These are phyloP conservation scores for Daphne laureola DNA, from an alignment of 441 rosid species.

Conservation along the genomic window DNA sequence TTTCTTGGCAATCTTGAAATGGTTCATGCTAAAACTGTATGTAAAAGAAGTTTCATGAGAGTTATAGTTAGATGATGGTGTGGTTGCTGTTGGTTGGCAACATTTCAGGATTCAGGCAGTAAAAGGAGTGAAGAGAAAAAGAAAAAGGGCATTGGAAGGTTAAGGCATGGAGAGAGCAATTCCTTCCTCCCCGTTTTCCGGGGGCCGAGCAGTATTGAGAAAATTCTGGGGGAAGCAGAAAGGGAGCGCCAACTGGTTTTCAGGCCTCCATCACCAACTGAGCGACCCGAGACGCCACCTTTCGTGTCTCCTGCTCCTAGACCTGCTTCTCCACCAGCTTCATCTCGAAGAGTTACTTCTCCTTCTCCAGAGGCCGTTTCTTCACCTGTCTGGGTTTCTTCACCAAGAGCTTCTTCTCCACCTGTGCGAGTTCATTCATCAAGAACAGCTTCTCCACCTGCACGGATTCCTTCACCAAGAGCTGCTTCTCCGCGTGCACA, in stretches of 20 bases:
- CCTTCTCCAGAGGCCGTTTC: conserved; percentile 46
- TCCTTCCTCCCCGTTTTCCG: conserved; percentile 83
- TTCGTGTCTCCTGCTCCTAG: conserved; percentile 39
- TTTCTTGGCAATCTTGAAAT: too few relatives aligned
- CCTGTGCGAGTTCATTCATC: conserved; percentile 37
- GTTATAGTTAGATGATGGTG: background rate
- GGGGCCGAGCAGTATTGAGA: conserved; percentile 90
- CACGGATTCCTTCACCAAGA: conserved; percentile 23
- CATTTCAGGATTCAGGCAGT: conserved; percentile 61
- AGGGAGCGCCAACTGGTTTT: conserved; percentile 69
- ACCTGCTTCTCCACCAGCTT: conserved; percentile 44
- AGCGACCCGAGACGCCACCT: conserved; percentile 44
- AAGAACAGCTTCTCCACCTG: conserved; percentile 31
- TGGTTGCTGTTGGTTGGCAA: conserved; percentile 7
- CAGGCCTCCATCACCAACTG: conserved; percentile 67
- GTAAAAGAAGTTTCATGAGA: too few relatives aligned
- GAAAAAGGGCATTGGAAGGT: conserved; percentile 63
- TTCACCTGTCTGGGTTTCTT: conserved; percentile 29
- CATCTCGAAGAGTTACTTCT: conserved; percentile 44
- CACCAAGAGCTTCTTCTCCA: conserved; percentile 34
- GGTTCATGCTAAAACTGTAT: too few relatives aligned
- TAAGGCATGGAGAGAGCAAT: conserved; percentile 59
- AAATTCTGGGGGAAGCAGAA: conserved; percentile 90
- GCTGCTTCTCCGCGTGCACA: conserved; percentile 35
- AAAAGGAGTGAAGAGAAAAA: conserved; percentile 55